phyloP scores from a whole-genome alignment of 352 stramenopile species.

The Blastocystis sp. region DNA sequence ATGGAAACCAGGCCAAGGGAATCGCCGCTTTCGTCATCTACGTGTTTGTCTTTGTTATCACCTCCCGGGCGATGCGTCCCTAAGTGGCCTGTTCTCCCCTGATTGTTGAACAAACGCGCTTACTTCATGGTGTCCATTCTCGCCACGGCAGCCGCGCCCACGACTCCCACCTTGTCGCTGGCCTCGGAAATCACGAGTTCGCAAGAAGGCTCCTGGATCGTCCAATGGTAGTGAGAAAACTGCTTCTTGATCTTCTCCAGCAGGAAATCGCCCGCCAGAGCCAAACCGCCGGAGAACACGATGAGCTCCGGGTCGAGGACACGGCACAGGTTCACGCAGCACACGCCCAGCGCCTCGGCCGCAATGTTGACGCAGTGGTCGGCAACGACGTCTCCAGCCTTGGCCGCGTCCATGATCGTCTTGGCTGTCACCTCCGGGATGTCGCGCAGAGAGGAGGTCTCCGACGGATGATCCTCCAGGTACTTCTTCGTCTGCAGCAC shows the following conservation, averaged over 20 bases:
- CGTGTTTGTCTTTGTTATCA: no score
- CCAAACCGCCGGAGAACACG: conserved; percentile 50
- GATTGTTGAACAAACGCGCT: not conserved
- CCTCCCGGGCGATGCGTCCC: not conserved
- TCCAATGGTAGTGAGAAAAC: conserved; percentile 39
- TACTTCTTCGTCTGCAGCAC: conserved; percentile 21
- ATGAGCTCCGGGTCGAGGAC: conserved; percentile 53
- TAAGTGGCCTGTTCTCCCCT: not conserved
- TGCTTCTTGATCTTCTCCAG: conserved; percentile 34
- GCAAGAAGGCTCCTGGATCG: conserved; percentile 41
- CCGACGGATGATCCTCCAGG: conserved; percentile 9
- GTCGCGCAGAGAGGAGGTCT: not conserved
- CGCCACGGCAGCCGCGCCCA: conserved; percentile 44
- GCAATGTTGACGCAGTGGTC: conserved; percentile 40
- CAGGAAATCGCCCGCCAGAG: conserved; percentile 29
- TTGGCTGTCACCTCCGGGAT: conserved; percentile 31
- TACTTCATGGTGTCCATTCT: conserved; percentile 35
- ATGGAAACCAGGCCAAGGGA: no score
- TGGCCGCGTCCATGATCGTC: conserved; percentile 32
- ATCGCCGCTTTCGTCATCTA: no score
- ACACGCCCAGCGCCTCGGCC: conserved; percentile 44
- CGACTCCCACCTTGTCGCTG: not conserved
- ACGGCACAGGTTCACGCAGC: conserved; percentile 56
- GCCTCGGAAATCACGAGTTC: not conserved
- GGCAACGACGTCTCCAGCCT: conserved; percentile 34